These are phyloP conservation scores for Saraca asoca DNA, from an alignment of 331 rosid genomes.

Conservation along the genomic window DNA sequence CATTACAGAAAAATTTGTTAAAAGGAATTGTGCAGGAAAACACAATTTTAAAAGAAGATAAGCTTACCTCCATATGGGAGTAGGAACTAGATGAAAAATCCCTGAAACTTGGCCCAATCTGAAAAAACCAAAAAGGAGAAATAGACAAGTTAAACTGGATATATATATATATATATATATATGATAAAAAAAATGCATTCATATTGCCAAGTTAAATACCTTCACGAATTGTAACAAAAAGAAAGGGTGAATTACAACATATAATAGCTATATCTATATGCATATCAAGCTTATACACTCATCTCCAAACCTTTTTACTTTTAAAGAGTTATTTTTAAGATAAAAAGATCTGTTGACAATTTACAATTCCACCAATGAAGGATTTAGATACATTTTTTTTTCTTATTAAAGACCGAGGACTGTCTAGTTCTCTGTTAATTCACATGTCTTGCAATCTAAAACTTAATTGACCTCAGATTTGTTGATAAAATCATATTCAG, in stretches of 20 bases:
- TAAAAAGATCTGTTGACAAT: no score
- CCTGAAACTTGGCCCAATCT: constrained; percentile 41
- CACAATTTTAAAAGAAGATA: constrained; percentile 15
- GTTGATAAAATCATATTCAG: background rate
- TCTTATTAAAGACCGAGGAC: background rate
- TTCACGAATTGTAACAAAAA: background rate
- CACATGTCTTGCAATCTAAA: constrained; percentile 2
- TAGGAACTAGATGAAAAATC: constrained; percentile 54
- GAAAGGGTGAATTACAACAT: no score
- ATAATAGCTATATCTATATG: no score
- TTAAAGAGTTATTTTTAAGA: no score
- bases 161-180: background rate
- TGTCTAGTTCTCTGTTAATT: background rate
- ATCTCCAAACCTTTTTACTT: no score
- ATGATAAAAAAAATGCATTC: background rate
- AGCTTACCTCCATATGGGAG: constrained; percentile 50
- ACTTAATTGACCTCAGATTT: background rate
- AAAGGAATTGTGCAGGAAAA: no score
- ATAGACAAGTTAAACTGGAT: constrained; percentile 30
- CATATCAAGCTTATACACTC: no score
- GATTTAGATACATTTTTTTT: background rate
- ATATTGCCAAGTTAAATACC: background rate
- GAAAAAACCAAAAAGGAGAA: background rate
- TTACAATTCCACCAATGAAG: constrained; percentile 11
- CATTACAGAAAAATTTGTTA: no score